Evolutionary conservation across 108 stramenopile genomes (phyloP).

Genomic region (Stephanodiscus minutulus): DNA sequence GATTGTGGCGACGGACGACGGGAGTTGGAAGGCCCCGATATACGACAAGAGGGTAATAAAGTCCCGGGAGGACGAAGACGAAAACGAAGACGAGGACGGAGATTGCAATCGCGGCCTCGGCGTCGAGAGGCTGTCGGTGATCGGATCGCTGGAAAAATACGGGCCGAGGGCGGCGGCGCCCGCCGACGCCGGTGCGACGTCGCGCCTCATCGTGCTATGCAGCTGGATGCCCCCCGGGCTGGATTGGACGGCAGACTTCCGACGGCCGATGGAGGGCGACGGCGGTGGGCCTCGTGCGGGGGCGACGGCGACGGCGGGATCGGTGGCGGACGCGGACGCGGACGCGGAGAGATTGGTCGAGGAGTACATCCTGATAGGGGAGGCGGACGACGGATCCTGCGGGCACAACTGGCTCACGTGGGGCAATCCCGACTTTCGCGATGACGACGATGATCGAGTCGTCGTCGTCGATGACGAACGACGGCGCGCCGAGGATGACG

Average conservation of each 20-base stretch:
- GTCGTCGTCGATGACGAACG: too few species aligned
- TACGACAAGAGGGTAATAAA: conserved; percentile 13
- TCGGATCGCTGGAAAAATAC: conserved; percentile 67
- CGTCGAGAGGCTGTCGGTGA: conserved; percentile 61
- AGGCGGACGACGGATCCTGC: conserved; percentile 79
- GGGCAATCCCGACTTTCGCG: conserved; percentile 64
- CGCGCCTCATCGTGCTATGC: conserved; percentile 70
- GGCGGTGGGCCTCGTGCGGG: too few species aligned
- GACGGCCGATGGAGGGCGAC: conserved; percentile 38
- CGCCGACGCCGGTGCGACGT: too few species aligned
- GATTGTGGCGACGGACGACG: conserved; percentile 78
- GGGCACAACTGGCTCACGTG: conserved; percentile 84
- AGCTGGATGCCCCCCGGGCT: conserved; percentile 85
- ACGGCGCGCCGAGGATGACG: too few species aligned
- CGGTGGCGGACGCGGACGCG: too few species aligned
- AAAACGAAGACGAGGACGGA: too few species aligned
- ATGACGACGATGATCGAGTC: neutral
- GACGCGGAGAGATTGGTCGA: conserved; percentile 44
- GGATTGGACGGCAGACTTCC: conserved; percentile 80
- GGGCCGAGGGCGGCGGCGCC: conserved; percentile 16
- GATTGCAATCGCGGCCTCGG: too few species aligned
- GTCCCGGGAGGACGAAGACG: too few species aligned
- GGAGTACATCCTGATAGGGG: conserved; percentile 88
- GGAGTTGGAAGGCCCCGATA: conserved; percentile 69
- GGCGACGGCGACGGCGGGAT: too few species aligned